phyloP scores from a whole-genome alignment of 202 grass and related monocot genomes.

The Dendrocalamus latiflorus region DNA sequence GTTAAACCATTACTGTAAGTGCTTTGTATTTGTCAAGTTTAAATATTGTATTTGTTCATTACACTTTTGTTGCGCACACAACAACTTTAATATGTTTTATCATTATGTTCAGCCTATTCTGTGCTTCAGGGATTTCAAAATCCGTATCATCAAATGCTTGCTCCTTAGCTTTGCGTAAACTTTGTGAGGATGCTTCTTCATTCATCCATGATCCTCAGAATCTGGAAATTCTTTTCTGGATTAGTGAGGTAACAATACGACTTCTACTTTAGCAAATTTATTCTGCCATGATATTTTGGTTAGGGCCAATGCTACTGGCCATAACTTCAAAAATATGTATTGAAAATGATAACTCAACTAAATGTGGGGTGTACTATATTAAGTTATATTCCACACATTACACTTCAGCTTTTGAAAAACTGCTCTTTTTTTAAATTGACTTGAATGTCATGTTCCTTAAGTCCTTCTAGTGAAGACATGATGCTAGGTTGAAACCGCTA shows the following conservation, averaged over 20 bases:
- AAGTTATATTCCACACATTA: neutral
- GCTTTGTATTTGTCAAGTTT: constrained; percentile 20
- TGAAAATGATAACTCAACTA: neutral
- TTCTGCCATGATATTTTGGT: constrained; percentile 9
- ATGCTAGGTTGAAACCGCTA: neutral
- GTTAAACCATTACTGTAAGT: constrained; percentile 88
- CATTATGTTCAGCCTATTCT: constrained; percentile 69
- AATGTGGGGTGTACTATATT: neutral
- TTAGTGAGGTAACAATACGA: constrained; percentile 61
- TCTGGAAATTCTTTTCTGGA: constrained; percentile 94
- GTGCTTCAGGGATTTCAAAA: constrained; percentile 79
- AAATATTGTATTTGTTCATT: constrained; percentile 17
- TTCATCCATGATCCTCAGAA: constrained; percentile 73
- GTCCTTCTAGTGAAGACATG: neutral
- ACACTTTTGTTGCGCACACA: neutral
- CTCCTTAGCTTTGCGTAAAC: constrained; percentile 77
- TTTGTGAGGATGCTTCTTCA: constrained; percentile 88
- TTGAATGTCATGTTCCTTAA: neutral
- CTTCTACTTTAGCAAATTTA: neutral
- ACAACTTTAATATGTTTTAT: constrained; percentile 4
- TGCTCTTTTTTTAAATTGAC: neutral
- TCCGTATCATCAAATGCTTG: constrained; percentile 75
- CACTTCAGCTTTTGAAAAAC: neutral
- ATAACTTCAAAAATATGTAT: neutral
- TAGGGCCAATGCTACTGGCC: neutral